phyloP scores from a whole-genome alignment of 1,284 basidiomycete species.

The Waitea zeae region DNA sequence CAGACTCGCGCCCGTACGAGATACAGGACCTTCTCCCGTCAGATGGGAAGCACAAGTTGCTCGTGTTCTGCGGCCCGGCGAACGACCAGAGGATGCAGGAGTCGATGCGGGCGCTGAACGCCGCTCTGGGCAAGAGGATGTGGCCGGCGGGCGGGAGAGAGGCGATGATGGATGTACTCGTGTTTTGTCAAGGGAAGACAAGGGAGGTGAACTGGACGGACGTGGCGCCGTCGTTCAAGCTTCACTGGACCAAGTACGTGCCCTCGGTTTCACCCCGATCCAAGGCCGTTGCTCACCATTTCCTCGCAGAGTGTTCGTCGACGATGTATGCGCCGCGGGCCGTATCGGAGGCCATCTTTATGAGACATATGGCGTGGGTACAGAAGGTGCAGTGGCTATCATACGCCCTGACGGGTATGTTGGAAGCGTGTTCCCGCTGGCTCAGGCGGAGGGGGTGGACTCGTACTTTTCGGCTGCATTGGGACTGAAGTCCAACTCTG shows the following conservation, averaged over 20 bases:
- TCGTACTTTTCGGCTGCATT: too few species aligned
- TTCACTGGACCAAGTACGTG: constrained; percentile 52
- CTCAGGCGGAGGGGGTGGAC: constrained; percentile 24
- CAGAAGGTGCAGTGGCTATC: constrained; percentile 40
- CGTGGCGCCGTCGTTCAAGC: constrained; percentile 30
- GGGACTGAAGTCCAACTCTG: too few species aligned
- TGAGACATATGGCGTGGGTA: constrained; percentile 32
- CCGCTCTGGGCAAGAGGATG: constrained; percentile 11
- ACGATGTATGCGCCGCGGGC: constrained; percentile 18
- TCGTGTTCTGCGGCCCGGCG: constrained; percentile 51
- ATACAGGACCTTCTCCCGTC: constrained; percentile 54
- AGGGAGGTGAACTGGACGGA: constrained; percentile 26
- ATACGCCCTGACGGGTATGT: constrained; percentile 67
- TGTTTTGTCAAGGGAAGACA: constrained; percentile 30
- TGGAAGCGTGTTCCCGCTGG: constrained; percentile 34
- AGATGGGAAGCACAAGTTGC: constrained; percentile 55
- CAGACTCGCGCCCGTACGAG: constrained; percentile 43
- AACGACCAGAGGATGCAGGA: constrained; percentile 19
- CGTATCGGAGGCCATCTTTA: constrained; percentile 24
- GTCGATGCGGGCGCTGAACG: constrained; percentile 26
- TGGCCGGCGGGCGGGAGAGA: too few species aligned
- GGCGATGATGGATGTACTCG: constrained; percentile 33
- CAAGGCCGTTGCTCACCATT: too few species aligned
- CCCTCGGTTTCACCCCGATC: too few species aligned
- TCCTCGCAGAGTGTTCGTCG: constrained; percentile 15